These are phyloP conservation scores for Pseudopithomyces maydicus DNA, from an alignment of 2,329 filamentous ascomycete genomes.

Conservation along the genomic window DNA sequence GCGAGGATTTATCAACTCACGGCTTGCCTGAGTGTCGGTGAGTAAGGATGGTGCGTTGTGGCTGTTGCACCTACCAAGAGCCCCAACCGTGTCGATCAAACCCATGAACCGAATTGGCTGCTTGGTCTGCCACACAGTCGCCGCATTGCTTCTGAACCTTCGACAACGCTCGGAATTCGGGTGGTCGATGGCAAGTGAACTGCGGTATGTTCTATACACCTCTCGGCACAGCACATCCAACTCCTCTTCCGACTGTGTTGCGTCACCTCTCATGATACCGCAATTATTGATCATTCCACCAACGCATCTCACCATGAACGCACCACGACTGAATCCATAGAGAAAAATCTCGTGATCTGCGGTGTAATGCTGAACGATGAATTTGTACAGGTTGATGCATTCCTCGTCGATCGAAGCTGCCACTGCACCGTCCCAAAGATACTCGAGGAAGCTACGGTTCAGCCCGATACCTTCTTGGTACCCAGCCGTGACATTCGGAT, in stretches of 20 bases:
- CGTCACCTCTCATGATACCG: conserved; percentile 39
- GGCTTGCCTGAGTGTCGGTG: too few species aligned
- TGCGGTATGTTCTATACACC: conserved; percentile 41
- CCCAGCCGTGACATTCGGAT: conserved; percentile 32
- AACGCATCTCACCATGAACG: conserved; percentile 51
- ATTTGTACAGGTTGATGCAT: conserved; percentile 41
- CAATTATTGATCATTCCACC: conserved; percentile 52
- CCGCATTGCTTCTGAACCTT: conserved; percentile 19
- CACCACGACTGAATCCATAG: conserved; percentile 53
- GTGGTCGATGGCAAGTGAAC: conserved; percentile 30
- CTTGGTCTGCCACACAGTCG: conserved; percentile 34
- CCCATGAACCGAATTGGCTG: conserved; percentile 41
- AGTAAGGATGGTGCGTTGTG: too few species aligned
- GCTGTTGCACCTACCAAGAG: too few species aligned
- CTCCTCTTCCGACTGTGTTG: conserved; percentile 18
- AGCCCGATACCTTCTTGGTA: conserved; percentile 46
- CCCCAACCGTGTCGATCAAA: conserved; percentile 41
- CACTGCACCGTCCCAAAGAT: conserved; percentile 44
- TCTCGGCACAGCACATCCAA: conserved; percentile 34
- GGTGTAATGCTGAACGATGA: conserved; percentile 42
- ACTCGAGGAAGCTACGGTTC: conserved; percentile 41
- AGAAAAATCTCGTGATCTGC: conserved; percentile 50
- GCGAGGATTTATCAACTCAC: too few species aligned
- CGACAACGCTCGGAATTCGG: conserved; percentile 29
- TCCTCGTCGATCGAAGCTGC: conserved; percentile 42